Conservation (phyloP, 441 rosid species). For the Lagerstroemia fauriei region DNA sequence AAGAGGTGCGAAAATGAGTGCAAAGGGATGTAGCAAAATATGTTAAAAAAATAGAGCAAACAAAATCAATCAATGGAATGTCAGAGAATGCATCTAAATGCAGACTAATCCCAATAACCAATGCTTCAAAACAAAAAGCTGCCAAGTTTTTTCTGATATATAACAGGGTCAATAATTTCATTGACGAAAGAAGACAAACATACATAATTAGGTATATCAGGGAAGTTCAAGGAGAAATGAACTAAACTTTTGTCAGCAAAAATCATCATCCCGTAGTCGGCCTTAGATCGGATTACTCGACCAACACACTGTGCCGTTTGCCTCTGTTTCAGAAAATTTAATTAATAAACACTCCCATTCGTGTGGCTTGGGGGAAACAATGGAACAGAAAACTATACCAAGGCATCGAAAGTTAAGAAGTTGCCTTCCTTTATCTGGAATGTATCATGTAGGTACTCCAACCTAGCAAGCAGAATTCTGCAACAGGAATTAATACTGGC, state of each 20-base stretch:
- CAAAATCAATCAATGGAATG: background rate
- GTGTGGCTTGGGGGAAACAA: background rate
- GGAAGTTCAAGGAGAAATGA: background rate
- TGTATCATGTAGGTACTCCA: constrained; percentile 85
- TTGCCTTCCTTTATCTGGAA: constrained; percentile 98
- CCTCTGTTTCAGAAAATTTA: constrained; percentile 53
- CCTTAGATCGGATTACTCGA: constrained; percentile 91
- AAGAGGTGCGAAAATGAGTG: background rate
- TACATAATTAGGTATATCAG: background rate
- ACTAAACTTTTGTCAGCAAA: constrained; percentile 88
- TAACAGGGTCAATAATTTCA: background rate
- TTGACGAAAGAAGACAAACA: background rate
- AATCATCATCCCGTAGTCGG: constrained; percentile 99
- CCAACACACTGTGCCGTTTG: constrained; percentile 99
- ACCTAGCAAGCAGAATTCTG: constrained; percentile 80
- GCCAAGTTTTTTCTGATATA: background rate
- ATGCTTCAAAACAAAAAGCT: background rate
- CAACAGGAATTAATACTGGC: constrained; percentile 5
- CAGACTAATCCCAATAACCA: background rate
- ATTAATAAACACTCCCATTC: constrained; percentile 13
- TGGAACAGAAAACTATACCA: constrained; percentile 52
- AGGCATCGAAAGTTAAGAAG: constrained; percentile 89
- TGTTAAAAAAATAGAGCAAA: background rate
- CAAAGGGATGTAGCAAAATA: background rate
- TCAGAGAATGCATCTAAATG: background rate